Evolutionary conservation across 108 stramenopile species (phyloP).

Genomic region (Cyclotella choctawhatcheeana): DNA sequence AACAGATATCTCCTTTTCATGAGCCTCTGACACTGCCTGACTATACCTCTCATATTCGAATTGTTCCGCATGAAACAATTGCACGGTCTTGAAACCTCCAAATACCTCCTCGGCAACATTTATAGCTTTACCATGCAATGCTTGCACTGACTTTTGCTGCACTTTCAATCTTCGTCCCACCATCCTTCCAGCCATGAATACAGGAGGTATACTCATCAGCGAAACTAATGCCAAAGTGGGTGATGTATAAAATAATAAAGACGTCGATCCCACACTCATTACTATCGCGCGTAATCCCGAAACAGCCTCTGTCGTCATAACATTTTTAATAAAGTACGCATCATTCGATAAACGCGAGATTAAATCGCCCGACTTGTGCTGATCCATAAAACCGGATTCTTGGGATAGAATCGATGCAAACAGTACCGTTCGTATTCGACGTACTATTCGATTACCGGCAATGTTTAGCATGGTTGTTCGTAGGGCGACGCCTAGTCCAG

Average conservation of each 20-base stretch:
- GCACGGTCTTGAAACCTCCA: conserved; percentile 67
- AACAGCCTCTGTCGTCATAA: conserved; percentile 82
- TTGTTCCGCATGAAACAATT: conserved; percentile 73
- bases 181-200: conserved; percentile 67
- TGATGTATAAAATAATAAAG: conserved; percentile 78
- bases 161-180: conserved; percentile 59
- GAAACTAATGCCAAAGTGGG: conserved; percentile 76
- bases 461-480: conserved; percentile 65
- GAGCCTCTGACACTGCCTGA: conserved; percentile 56
- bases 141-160: conserved; percentile 68
- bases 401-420: conserved; percentile 72
- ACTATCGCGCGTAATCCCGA: conserved; percentile 63
- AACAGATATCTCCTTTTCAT: conserved; percentile 65
- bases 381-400: conserved; percentile 80
- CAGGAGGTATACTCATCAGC: conserved; percentile 73
- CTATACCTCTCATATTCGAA: conserved; percentile 68
- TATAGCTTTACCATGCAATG: conserved; percentile 67
- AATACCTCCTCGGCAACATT: conserved; percentile 79
- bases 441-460: conserved; percentile 83
- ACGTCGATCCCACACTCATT: conserved; percentile 70
- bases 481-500: conserved; percentile 71
- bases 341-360: conserved; percentile 82
- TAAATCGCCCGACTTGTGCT: conserved; percentile 73
- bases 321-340: conserved; percentile 71
- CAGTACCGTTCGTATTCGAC: conserved; percentile 62